Percentiles rank a stretch among this genome's conserved stretches.
These are phyloP conservation scores for Ascochyta fabae DNA, from an alignment of 2,329 filamentous ascomycete genomes.

Conservation along the genomic window DNA sequence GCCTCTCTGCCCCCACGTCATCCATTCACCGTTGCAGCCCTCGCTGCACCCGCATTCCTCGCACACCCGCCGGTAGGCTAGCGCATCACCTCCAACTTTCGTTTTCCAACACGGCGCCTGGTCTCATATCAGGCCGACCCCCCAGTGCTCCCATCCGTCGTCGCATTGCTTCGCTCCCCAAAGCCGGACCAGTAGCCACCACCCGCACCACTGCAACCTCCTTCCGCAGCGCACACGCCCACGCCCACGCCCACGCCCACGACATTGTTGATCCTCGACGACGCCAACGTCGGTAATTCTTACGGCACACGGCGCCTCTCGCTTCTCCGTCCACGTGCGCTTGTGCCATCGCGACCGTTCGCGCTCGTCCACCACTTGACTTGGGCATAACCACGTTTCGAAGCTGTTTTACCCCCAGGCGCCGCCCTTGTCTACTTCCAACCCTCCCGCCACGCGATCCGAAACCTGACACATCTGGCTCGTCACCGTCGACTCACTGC, in stretches of 20 bases:
- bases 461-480: slow-evolving; percentile 30
- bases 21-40: slow-evolving; percentile 25
- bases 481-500: slow-evolving; percentile 19
- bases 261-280: not conserved
- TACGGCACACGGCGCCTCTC: slow-evolving; percentile 32
- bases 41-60: slow-evolving; percentile 38
- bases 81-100: slow-evolving; percentile 29
- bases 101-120: slow-evolving; percentile 18
- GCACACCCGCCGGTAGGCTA: slow-evolving; percentile 26
- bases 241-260: slow-evolving; percentile 20
- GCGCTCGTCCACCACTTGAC: slow-evolving; percentile 8
- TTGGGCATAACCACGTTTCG: slow-evolving; percentile 44
- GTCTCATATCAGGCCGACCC: slow-evolving; percentile 33
- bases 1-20: slow-evolving; percentile 10
- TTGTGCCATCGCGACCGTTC: slow-evolving; percentile 7
- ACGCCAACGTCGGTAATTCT: slow-evolving; percentile 20
- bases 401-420: slow-evolving; percentile 42
- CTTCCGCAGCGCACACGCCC: not conserved
- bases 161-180: slow-evolving; percentile 23
- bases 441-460: slow-evolving; percentile 24
- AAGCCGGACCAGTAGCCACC: slow-evolving; percentile 15
- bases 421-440: slow-evolving; percentile 20
- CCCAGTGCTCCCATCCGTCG: slow-evolving; percentile 10
- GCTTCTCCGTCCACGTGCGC: slow-evolving; percentile 23
- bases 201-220: slow-evolving; percentile 23